A percentile compares a stretch with the other conserved stretches of the same genome.
These are phyloP conservation scores for Erucastrum elatum DNA, from an alignment of 345 rosid genomes.

Conservation along the genomic window DNA sequence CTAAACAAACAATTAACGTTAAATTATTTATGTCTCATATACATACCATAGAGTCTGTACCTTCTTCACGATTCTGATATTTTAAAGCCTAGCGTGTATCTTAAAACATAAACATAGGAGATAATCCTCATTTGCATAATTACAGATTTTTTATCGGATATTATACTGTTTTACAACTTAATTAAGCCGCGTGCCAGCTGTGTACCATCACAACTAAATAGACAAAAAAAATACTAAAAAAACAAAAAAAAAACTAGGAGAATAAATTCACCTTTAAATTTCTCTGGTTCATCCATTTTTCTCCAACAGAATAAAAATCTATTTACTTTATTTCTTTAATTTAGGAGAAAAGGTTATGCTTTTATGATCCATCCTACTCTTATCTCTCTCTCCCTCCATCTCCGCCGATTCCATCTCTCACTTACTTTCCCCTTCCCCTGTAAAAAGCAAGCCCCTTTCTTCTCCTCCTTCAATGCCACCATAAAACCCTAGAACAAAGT, in stretches of 20 bases:
- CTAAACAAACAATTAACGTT: neutral
- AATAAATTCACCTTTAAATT: neutral
- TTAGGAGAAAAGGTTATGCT: conserved; percentile 2
- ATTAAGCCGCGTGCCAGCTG: conserved; percentile 27
- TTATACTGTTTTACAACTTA: neutral
- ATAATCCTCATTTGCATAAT: conserved; percentile 5
- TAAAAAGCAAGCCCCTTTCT: neutral
- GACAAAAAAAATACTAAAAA: neutral
- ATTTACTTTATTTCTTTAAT: neutral
- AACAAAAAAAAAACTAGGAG: neutral
- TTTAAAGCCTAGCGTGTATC: neutral
- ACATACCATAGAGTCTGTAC: neutral
- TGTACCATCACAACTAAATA: neutral
- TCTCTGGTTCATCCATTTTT: conserved; percentile 22
- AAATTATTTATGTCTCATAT: neutral
- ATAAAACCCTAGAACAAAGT: conserved; percentile 19
- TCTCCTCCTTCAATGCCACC: conserved; percentile 36
- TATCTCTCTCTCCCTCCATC: conserved; percentile 33
- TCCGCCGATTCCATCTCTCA: conserved; percentile 38
- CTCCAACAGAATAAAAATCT: conserved; percentile 13
- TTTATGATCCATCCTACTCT: conserved; percentile 18
- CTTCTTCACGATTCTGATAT: neutral
- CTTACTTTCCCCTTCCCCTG: conserved; percentile 10
- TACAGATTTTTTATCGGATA: neutral
- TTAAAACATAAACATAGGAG: conserved; percentile 2